These are phyloP conservation scores for Fusarium austroafricanum DNA, from an alignment of 2,329 filamentous ascomycete species.

Conservation along the genomic window DNA sequence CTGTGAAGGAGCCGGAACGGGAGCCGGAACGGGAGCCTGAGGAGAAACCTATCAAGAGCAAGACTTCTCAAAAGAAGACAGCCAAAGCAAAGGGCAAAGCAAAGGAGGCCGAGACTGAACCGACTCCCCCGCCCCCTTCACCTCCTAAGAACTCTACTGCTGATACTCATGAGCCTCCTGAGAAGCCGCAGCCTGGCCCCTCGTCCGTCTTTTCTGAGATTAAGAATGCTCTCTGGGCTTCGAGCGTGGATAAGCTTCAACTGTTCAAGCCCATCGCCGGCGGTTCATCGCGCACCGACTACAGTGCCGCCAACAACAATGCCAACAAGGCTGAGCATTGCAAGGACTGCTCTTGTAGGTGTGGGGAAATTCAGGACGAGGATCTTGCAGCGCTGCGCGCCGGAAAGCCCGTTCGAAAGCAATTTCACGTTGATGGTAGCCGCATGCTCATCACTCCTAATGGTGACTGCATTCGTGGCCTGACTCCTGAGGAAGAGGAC, in stretches of 20 bases:
- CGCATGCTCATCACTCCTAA: conserved; percentile 80
- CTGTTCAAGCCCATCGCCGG: conserved; percentile 53
- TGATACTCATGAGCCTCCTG: conserved; percentile 37
- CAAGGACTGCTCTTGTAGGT: conserved; percentile 54
- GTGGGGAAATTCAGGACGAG: conserved; percentile 57
- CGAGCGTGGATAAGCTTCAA: conserved; percentile 50
- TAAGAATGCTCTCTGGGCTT: conserved; percentile 49
- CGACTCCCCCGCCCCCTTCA: conserved; percentile 30
- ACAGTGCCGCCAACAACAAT: conserved; percentile 30
- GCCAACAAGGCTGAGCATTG: conserved; percentile 48
- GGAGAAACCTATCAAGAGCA: conserved; percentile 43
- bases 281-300: conserved; percentile 47
- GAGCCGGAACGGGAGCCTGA: conserved; percentile 35
- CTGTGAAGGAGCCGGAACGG: conserved; percentile 22
- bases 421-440: conserved; percentile 68
- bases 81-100: conserved; percentile 49
- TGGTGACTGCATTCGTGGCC: conserved; percentile 79
- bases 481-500: conserved; percentile 76
- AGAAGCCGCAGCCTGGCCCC: conserved; percentile 50
- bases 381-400: conserved; percentile 67
- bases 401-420: conserved; percentile 70
- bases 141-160: conserved; percentile 32
- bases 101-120: conserved; percentile 43
- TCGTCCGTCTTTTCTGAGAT: conserved; percentile 53
- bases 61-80: conserved; percentile 48